Conservation (phyloP, 1,284 basidiomycete species). For the Stygiomarasmius scandens region DNA sequence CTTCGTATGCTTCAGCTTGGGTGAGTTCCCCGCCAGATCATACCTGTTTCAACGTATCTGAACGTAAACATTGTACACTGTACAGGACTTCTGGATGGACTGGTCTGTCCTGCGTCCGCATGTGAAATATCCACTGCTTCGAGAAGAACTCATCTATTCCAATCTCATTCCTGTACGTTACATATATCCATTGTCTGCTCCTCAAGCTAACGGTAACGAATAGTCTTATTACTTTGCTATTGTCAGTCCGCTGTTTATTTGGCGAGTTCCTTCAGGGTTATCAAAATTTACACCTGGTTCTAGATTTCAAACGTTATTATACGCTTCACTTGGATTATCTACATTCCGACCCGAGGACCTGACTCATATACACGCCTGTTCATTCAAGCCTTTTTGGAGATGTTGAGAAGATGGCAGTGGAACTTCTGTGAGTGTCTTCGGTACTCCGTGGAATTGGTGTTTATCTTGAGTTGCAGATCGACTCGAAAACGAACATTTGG, state of each 20-base stretch:
- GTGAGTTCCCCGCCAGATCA: slow-evolving; percentile 42
- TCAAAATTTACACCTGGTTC: background rate
- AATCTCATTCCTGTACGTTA: slow-evolving; percentile 58
- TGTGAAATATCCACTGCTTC: slow-evolving; percentile 65
- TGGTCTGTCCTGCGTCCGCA: slow-evolving; percentile 76
- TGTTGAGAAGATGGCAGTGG: slow-evolving; percentile 87
- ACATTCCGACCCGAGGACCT: slow-evolving; percentile 61
- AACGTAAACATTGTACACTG: slow-evolving; percentile 1
- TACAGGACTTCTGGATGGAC: slow-evolving; percentile 80
- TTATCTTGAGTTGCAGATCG: slow-evolving; percentile 49
- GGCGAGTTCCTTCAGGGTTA: background rate
- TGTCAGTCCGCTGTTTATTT: slow-evolving; percentile 39
- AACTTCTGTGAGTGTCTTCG: slow-evolving; percentile 74
- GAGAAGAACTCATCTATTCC: slow-evolving; percentile 75
- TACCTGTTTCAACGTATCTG: background rate
- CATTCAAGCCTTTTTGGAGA: slow-evolving; percentile 74
- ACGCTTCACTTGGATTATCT: slow-evolving; percentile 84
- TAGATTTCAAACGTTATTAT: slow-evolving; percentile 74
- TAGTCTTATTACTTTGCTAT: slow-evolving; percentile 78
- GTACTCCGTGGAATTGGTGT: slow-evolving; percentile 1
- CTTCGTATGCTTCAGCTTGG: slow-evolving; percentile 80
- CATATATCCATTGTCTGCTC: background rate
- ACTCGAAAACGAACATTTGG: slow-evolving; percentile 86
- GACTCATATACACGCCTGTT: slow-evolving; percentile 65
- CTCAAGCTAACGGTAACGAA: background rate